Evolutionary conservation across 108 stramenopile genomes (phyloP).

Genomic region (Asterionellopsis glacialis): DNA sequence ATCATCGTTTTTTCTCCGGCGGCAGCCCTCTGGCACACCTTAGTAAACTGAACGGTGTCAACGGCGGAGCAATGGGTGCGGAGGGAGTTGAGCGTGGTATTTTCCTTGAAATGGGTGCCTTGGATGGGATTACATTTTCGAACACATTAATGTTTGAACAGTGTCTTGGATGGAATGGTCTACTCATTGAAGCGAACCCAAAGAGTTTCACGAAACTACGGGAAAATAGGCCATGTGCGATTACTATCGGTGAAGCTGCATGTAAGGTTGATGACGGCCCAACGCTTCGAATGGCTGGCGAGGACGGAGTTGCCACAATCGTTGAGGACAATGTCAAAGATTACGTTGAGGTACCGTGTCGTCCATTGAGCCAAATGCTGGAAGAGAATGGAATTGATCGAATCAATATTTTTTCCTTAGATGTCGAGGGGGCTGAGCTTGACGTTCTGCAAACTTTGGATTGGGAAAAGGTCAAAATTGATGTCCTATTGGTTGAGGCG

Average conservation of each 20-base stretch:
- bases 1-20: conserved; percentile 10
- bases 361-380: neutral
- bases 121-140: conserved; percentile 37
- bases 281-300: neutral
- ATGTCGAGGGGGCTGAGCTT: too few species aligned
- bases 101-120: conserved; percentile 61
- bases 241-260: neutral
- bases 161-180: conserved; percentile 49
- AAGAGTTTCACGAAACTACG: conserved; percentile 21
- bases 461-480: too few species aligned
- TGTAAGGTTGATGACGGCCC: neutral
- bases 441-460: too few species aligned
- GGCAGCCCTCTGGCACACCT: conserved; percentile 11
- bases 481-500: too few species aligned
- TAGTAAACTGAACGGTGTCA: conserved; percentile 2
- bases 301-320: neutral
- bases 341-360: neutral
- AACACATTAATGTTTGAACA: conserved; percentile 49
- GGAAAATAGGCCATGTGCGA: conserved; percentile 36
- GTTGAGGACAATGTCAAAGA: neutral
- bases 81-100: too few species aligned
- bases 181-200: conserved; percentile 51
- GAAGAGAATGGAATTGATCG: neutral
- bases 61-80: conserved; percentile 1
- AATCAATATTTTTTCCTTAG: too few species aligned